Percentiles rank a stretch among this genome's conserved stretches.
Conservation (phyloP, 371 early-diverging fungal genomes). For the Mortierella sp. region DNA sequence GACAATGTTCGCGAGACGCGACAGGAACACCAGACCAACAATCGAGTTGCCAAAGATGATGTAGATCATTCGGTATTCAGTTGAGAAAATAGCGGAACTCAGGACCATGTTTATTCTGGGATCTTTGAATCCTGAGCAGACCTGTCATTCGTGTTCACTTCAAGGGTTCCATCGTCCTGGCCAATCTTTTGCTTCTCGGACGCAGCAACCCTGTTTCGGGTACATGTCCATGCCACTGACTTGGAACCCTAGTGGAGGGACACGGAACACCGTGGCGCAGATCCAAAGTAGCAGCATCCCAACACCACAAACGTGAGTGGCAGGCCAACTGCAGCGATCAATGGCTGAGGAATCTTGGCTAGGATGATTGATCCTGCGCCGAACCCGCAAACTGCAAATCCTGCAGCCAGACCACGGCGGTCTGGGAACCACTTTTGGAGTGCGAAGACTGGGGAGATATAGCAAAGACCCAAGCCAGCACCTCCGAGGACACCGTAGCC, state of each 20-base stretch:
- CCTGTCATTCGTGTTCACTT: constrained; percentile 32
- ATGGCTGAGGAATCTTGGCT: constrained; percentile 64
- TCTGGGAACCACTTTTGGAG: constrained; percentile 71
- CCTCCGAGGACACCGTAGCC: constrained; percentile 75
- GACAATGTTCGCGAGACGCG: constrained; percentile 68
- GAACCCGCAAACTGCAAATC: constrained; percentile 75
- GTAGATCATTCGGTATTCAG: constrained; percentile 69
- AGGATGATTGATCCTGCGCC: constrained; percentile 74
- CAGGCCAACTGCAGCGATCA: constrained; percentile 60
- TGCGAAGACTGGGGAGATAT: constrained; percentile 70
- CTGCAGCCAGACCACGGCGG: constrained; percentile 65
- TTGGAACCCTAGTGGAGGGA: constrained; percentile 72
- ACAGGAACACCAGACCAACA: constrained; percentile 68
- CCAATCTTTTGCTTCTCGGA: constrained; percentile 4
- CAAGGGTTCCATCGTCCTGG: constrained; percentile 9
- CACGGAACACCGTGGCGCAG: constrained; percentile 59
- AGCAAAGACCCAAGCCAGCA: constrained; percentile 70
- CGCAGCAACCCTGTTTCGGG: constrained; percentile 52
- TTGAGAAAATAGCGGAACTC: constrained; percentile 61
- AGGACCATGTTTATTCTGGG: constrained; percentile 58
- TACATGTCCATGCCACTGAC: constrained; percentile 66
- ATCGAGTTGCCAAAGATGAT: constrained; percentile 64
- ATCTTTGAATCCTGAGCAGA: constrained; percentile 25
- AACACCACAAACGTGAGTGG: constrained; percentile 69
- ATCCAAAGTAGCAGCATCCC: constrained; percentile 55